These are phyloP conservation scores for Grifola frondosa DNA, from an alignment of 1,284 basidiomycete genomes.

Conservation along the genomic window DNA sequence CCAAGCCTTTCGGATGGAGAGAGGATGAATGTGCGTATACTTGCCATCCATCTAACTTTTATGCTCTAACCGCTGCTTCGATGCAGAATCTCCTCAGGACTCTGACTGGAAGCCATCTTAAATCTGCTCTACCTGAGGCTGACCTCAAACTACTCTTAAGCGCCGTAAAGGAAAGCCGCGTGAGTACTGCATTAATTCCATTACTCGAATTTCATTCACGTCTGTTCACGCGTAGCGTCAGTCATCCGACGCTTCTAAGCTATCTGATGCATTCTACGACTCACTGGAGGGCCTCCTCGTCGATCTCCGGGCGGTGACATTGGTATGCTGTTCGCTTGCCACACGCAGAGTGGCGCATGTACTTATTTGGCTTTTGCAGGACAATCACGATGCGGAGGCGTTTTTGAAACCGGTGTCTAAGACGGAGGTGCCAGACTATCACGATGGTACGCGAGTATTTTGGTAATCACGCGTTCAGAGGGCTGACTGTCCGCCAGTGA, in stretches of 20 bases:
- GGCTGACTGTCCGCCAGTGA: constrained; percentile 51
- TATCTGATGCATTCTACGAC: constrained; percentile 89
- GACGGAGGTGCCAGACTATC: constrained; percentile 87
- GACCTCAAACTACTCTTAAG: constrained; percentile 73
- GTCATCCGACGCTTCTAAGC: constrained; percentile 63
- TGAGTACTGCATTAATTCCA: constrained; percentile 40
- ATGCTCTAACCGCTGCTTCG: constrained; percentile 17
- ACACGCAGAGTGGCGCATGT: constrained; percentile 12
- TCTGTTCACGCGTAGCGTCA: constrained; percentile 42
- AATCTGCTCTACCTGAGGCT: constrained; percentile 46
- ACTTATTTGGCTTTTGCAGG: constrained; percentile 42
- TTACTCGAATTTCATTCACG: constrained; percentile 6
- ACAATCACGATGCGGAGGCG: constrained; percentile 84
- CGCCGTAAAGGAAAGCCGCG: constrained; percentile 74
- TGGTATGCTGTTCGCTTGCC: constrained; percentile 44
- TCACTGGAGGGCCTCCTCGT: constrained; percentile 83
- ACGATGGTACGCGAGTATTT: constrained; percentile 61
- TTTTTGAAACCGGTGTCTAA: constrained; percentile 89
- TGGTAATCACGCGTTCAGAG: background rate
- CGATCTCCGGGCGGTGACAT: constrained; percentile 78
- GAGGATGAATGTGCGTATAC: constrained; percentile 43
- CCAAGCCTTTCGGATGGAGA: constrained; percentile 23
- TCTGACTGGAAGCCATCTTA: constrained; percentile 65
- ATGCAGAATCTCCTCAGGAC: constrained; percentile 76
- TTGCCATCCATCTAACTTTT: constrained; percentile 28